These are phyloP conservation scores for Gossypium arboreum DNA, from an alignment of 345 rosid genomes.

Conservation along the genomic window DNA sequence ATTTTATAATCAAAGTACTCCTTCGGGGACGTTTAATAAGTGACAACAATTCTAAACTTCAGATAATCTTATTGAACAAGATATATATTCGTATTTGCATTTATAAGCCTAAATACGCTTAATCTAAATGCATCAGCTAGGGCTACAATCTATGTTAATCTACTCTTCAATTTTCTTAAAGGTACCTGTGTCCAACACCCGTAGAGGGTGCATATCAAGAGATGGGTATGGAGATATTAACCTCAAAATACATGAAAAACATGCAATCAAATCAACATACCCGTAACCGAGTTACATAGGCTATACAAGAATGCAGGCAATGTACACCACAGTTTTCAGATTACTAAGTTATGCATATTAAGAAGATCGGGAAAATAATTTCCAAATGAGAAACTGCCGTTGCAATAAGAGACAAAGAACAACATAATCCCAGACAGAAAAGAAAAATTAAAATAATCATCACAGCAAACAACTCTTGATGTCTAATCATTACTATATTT, in stretches of 20 bases:
- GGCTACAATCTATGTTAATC: not conserved
- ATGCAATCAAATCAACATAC: not conserved
- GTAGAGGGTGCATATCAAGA: not conserved
- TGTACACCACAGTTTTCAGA: not conserved
- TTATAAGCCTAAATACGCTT: not conserved
- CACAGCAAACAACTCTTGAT: not conserved
- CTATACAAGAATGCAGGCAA: not conserved
- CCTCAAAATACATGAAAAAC: too few species aligned
- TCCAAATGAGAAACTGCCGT: not conserved
- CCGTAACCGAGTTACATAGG: not conserved
- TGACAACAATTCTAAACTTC: not conserved
- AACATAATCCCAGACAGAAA: not conserved
- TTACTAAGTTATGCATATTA: not conserved
- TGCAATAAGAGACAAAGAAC: conserved; percentile 5
- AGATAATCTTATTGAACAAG: not conserved
- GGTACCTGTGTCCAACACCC: not conserved
- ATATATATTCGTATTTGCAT: not conserved
- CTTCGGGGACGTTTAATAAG: not conserved
- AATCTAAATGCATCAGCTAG: not conserved
- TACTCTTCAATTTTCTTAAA: not conserved
- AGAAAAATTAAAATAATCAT: not conserved
- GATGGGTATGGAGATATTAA: not conserved
- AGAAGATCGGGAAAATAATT: not conserved
- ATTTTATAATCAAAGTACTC: not conserved
- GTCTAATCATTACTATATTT: not conserved